Evolutionary conservation across 371 early-diverging fungal genomes (phyloP).

Genomic region (Rhizomucor miehei): DNA sequence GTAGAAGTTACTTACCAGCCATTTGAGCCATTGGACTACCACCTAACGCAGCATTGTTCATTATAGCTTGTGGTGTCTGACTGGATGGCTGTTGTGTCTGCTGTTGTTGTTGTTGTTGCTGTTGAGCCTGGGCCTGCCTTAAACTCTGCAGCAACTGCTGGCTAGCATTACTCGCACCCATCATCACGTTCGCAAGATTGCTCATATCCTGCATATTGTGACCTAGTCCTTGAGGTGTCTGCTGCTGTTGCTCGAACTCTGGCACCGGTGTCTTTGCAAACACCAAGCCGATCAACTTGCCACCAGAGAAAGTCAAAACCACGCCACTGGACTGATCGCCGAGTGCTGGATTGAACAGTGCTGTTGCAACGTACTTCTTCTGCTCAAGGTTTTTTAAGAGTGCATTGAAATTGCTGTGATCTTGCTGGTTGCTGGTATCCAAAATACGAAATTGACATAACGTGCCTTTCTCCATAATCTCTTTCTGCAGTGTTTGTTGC

Average conservation of each 20-base stretch:
- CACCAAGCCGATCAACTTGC: conserved; percentile 51
- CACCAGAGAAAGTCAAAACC: conserved; percentile 41
- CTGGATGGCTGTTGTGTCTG: conserved; percentile 4
- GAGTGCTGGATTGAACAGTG: conserved; percentile 31
- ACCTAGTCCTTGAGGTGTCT: conserved; percentile 23
- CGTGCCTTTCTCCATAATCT: conserved; percentile 44
- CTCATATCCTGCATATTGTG: conserved; percentile 5
- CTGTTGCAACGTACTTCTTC: conserved; percentile 52
- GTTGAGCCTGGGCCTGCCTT: conserved; percentile 23
- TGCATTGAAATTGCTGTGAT: conserved; percentile 46
- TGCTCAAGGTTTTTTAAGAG: conserved; percentile 48
- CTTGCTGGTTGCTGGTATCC: conserved; percentile 36
- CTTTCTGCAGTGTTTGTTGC: conserved; percentile 32
- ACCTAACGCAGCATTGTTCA: neutral
- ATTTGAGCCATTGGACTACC: conserved; percentile 4
- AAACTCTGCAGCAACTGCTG: neutral
- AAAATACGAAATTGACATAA: conserved; percentile 54
- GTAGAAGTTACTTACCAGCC: conserved; percentile 7
- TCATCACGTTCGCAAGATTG: conserved; percentile 4
- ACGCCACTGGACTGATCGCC: conserved; percentile 43
- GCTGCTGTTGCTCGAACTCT: conserved; percentile 30
- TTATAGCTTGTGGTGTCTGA: neutral
- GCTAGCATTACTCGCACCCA: conserved; percentile 14
- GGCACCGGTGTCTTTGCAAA: conserved; percentile 50
- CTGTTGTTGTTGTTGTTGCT: conserved; percentile 23